Evolutionary conservation across 331 rosid species (phyloP).

Genomic region (Acacia concinna): DNA sequence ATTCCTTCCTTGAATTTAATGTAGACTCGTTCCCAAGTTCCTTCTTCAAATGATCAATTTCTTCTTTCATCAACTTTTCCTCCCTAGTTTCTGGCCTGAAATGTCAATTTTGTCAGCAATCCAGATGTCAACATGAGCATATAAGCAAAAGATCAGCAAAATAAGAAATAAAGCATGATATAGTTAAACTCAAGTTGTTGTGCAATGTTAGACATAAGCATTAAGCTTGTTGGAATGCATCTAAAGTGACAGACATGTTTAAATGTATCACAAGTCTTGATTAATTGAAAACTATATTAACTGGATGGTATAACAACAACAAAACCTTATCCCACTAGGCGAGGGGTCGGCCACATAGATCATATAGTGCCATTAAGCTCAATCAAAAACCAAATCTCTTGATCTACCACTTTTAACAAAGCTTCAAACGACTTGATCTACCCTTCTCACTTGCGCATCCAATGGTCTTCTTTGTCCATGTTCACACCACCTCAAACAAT

Average conservation of each 20-base stretch:
- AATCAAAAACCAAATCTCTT: no score
- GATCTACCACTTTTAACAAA: no score
- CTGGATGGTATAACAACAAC: not conserved
- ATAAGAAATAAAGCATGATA: conserved; percentile 31
- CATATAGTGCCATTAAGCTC: no score
- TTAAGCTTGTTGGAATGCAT: not conserved
- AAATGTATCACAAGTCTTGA: not conserved
- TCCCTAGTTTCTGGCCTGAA: conserved; percentile 81
- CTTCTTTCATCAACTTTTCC: conserved; percentile 77
- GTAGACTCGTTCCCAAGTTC: conserved; percentile 57
- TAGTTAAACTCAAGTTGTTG: conserved; percentile 13
- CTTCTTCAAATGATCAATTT: conserved; percentile 69
- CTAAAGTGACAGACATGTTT: not conserved
- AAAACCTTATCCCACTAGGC: no score
- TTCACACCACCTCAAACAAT: no score
- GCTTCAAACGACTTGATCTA: no score
- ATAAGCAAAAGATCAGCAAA: conserved; percentile 30
- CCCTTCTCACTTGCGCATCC: no score
- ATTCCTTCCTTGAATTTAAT: conserved; percentile 37
- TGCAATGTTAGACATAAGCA: conserved; percentile 15
- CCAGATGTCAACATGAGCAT: conserved; percentile 30
- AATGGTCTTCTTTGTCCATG: no score
- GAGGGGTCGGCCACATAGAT: no score
- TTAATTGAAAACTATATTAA: conserved; percentile 6
- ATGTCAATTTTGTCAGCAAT: conserved; percentile 29